Conservation (phyloP, 1,139 yeast genomes). For the Suhomyces panamericanus region DNA sequence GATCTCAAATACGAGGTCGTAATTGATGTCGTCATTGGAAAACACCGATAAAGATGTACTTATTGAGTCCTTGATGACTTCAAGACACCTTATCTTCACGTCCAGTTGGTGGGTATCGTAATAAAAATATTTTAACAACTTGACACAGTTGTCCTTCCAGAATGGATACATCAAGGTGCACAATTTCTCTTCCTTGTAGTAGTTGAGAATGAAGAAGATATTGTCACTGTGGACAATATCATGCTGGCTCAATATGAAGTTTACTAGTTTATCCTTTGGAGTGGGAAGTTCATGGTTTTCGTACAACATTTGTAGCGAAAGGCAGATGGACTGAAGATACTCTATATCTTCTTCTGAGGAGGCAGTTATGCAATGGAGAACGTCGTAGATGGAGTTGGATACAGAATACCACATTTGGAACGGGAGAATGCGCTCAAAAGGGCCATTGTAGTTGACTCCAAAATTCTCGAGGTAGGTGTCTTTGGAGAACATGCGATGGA, state of each 20-base stretch:
- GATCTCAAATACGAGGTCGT: slow-evolving; percentile 33
- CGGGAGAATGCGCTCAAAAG: slow-evolving; percentile 31
- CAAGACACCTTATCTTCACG: slow-evolving; percentile 43
- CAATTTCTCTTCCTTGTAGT: slow-evolving; percentile 49
- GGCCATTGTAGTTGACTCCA: slow-evolving; percentile 14
- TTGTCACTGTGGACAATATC: slow-evolving; percentile 36
- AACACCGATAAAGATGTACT: slow-evolving; percentile 35
- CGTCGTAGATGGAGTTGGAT: slow-evolving; percentile 43
- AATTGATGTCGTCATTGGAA: slow-evolving; percentile 23
- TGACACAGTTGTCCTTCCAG: slow-evolving; percentile 53
- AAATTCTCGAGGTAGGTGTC: slow-evolving; percentile 23
- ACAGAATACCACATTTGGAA: slow-evolving; percentile 53
- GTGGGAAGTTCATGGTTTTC: slow-evolving; percentile 43
- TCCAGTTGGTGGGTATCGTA: slow-evolving; percentile 22
- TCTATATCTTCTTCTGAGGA: slow-evolving; percentile 34
- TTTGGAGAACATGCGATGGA: slow-evolving; percentile 37
- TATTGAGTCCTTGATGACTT: slow-evolving; percentile 45
- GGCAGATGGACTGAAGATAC: slow-evolving; percentile 38
- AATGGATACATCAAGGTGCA: slow-evolving; percentile 55
- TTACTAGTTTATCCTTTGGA: slow-evolving; percentile 46
- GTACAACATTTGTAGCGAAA: slow-evolving; percentile 34
- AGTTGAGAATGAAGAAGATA: slow-evolving; percentile 43
- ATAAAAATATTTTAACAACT: slow-evolving; percentile 50
- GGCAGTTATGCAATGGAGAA: slow-evolving; percentile 22
- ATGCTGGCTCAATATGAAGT: slow-evolving; percentile 43